Conservation (phyloP, 108 stramenopile species). For the Fragilariopsis cylindrus region DNA sequence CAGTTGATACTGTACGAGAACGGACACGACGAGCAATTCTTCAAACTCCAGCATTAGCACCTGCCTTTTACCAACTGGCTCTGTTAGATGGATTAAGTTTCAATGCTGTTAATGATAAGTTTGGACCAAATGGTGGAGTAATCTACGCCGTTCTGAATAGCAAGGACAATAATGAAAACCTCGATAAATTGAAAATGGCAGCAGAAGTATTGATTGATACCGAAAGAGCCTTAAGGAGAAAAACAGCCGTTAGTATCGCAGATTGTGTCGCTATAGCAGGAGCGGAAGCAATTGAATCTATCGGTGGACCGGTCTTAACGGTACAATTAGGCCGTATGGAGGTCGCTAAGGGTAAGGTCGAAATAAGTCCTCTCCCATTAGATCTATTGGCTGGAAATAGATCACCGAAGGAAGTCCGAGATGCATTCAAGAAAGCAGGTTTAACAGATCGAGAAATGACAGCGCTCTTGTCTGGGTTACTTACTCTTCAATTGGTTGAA, state of each 20-base stretch:
- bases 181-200: constrained; percentile 52
- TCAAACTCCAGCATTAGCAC: constrained; percentile 70
- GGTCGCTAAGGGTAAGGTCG: constrained; percentile 30
- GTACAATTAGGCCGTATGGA: constrained; percentile 81
- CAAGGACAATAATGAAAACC: constrained; percentile 49
- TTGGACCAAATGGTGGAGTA: constrained; percentile 79
- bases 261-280: constrained; percentile 83
- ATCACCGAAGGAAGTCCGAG: constrained; percentile 39
- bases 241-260: constrained; percentile 76
- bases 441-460: constrained; percentile 89
- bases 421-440: constrained; percentile 62
- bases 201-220: constrained; percentile 57
- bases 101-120: constrained; percentile 54
- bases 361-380: constrained; percentile 45
- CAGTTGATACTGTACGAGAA: constrained; percentile 77
- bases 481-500: constrained; percentile 71
- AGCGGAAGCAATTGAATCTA: constrained; percentile 73
- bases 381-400: constrained; percentile 66
- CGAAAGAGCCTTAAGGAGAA: constrained; percentile 66
- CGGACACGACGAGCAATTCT: constrained; percentile 75
- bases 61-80: constrained; percentile 73
- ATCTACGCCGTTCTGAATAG: constrained; percentile 56
- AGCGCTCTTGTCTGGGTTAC: constrained; percentile 69
- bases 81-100: constrained; percentile 73
- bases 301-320: constrained; percentile 78